Percentiles rank a stretch among this genome's conserved stretches.
Conservation (phyloP, 768 basidiomycete genomes). For the Boletus reticuloceps region DNA sequence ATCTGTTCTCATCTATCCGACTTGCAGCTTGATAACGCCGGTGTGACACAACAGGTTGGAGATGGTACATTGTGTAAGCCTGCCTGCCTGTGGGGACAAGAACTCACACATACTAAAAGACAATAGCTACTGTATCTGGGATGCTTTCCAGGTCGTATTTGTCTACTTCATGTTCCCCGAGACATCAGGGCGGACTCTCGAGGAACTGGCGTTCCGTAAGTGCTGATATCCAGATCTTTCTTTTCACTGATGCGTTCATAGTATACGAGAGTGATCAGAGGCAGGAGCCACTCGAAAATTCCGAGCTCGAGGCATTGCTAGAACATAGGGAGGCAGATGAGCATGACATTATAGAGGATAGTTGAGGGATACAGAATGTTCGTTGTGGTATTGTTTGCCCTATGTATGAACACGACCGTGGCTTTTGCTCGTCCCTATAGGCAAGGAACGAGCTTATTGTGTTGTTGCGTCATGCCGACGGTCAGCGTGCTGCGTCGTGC, state of each 20-base stretch:
- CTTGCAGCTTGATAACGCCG: not conserved
- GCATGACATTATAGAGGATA: no score
- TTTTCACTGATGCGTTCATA: not conserved
- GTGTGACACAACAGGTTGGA: constrained; percentile 7
- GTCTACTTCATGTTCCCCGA: constrained; percentile 21
- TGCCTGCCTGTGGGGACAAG: not conserved
- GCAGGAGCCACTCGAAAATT: not conserved
- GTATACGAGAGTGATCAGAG: constrained; percentile 5
- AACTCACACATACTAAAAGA: not conserved
- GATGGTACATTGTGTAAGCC: constrained; percentile 11
- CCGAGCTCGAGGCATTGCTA: not conserved
- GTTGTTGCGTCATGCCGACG: no score
- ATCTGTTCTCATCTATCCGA: not conserved
- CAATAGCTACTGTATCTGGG: constrained; percentile 15
- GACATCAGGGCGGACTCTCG: constrained; percentile 17
- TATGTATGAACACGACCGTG: no score
- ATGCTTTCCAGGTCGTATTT: constrained; percentile 12
- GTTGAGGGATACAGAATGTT: no score
- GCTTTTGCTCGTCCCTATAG: no score
- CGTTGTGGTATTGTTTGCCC: no score
- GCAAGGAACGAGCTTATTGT: no score
- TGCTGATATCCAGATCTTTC: not conserved
- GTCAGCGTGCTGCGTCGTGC: no score
- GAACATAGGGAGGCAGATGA: constrained; percentile 13
- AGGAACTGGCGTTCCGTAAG: constrained; percentile 19